Evolutionary conservation across 2,329 filamentous ascomycete genomes (phyloP), one percentile per base, ranked within the genome.

Genomic region (Cordyceps sp.): DNA sequence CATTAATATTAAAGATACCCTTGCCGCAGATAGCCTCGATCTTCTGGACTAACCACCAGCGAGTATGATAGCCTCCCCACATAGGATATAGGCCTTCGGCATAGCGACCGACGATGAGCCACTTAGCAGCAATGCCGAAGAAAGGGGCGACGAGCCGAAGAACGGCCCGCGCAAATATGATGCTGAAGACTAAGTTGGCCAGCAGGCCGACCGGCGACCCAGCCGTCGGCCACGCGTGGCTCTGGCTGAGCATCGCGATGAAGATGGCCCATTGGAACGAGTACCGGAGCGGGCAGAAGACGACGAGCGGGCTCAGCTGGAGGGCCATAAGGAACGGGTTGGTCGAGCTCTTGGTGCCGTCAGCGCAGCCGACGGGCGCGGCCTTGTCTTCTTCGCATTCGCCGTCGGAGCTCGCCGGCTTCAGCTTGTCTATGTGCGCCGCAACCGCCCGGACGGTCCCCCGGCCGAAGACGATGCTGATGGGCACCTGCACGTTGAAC

Each of bases 231-330:
- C 57, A 59, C 4, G 37, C 23, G 26, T 59, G 52, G 0, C 52
- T 55, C 17, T 54, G 55, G 20, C 55, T 50, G 30, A 71, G 47
- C 5, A 55, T 47, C 32, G 64, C 55, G 29, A 70, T 54, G 42
- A 71, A 69, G 12, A 62, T 33, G 0, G 64, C 63, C 66, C 65
- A 70, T 32, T 64, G 61, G 22, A 64, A 49, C 0, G 60, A 65
- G 12, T 61, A 56, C 31, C 61, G 60, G 41, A 67, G 45, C 0
- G 68, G 68, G 37, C 64, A 68, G 26, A 70, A 39, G 1, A 69
- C 33, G 3, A 51, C 41, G 19, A 71, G 45, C 0, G 68, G 68
- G 1, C 66, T 31, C 9, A 71, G 55, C 37, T 72, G 65, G 4
- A 68, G 29, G 5, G 63, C 12, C 43, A 72, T 52, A 3, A 71